Base-by-base conservation (phyloP, 2,329 filamentous ascomycete genomes). In the Fusarium sp. region DNA sequence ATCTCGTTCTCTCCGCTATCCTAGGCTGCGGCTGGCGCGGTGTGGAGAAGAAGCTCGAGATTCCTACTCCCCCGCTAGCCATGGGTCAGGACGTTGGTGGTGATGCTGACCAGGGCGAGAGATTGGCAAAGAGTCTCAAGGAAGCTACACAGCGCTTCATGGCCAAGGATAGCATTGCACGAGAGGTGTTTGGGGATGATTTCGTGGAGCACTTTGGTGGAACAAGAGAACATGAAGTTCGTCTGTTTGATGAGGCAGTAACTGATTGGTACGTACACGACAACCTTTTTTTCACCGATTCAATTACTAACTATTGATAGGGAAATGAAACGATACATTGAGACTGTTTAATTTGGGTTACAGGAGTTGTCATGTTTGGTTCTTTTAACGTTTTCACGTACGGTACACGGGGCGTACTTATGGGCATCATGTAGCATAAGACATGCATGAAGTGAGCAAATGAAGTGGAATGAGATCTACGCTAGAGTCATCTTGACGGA, bases 161-260 rank as follows among this genome's bases (percentile, higher is more conserved):
- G 82, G 83, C 88, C 31, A 87, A 89, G 73, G 92, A 87, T 3
- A 98, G 95, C 77, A 85, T 98, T 16, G 96, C 96, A n/a, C 86
- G 96, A 59, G 92, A 98, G 77, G 92, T 97, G 0, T 92, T 99
- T 79, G 96, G 96, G 0, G 92, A 98, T 78, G 92, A 91, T 10
- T 99, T 99, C 80, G 96, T 99, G 4, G 94, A 98, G 16, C 96
- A 98, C 79, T 99, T 91, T 82, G 93, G 91, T 13, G 96, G 96
- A 16, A 97, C 95, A 18, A 87, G 96, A 69, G 91, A 97, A 78
- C 94, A 99, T 80, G 96, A 99, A 81, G 86, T 96, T 61, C 84
- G 92, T 65, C 81, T 97, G 20, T 99, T 92, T 91, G 94, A 98
- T 74, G 95, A 98, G 79, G 94, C 94, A 3, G 95, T 98, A 8